Conservation (phyloP, 331 rosid genomes). For the Saraca asoca region DNA sequence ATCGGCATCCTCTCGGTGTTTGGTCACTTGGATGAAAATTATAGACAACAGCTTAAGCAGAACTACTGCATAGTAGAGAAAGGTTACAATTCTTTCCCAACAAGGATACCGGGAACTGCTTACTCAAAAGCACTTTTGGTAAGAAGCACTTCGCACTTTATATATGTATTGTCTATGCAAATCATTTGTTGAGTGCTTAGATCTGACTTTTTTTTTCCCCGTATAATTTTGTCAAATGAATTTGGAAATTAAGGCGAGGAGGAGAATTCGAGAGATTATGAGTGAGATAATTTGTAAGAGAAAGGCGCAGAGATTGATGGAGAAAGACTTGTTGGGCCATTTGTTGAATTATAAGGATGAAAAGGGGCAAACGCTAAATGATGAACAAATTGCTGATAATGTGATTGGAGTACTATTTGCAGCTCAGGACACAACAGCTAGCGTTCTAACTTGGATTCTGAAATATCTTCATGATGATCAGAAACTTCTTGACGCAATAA, state of each 20-base stretch:
- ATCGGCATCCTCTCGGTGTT: slow-evolving; percentile 75
- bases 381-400: slow-evolving; percentile 80
- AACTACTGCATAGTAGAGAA: slow-evolving; percentile 68
- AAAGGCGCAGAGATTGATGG: slow-evolving; percentile 53
- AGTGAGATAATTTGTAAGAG: slow-evolving; percentile 64
- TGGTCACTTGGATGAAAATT: slow-evolving; percentile 52
- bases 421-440: slow-evolving; percentile 95
- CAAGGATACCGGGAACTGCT: slow-evolving; percentile 64
- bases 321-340: slow-evolving; percentile 63
- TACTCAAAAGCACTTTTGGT: slow-evolving; percentile 78
- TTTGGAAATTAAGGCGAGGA: slow-evolving; percentile 62
- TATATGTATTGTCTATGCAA: neutral
- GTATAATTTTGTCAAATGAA: slow-evolving; percentile 18
- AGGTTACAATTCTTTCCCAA: slow-evolving; percentile 91
- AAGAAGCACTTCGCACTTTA: slow-evolving; percentile 21
- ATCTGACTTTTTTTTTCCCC: slow-evolving; percentile 31
- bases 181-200: neutral
- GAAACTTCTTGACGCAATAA: slow-evolving; percentile 66
- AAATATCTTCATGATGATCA: slow-evolving; percentile 81
- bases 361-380: slow-evolving; percentile 49
- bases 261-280: slow-evolving; percentile 62
- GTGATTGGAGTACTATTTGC: slow-evolving; percentile 89
- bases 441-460: slow-evolving; percentile 84
- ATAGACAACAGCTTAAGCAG: slow-evolving; percentile 59
- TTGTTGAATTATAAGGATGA: slow-evolving; percentile 64